Conservation (phyloP, 441 rosid genomes). For the Pelargonium citronellum region DNA sequence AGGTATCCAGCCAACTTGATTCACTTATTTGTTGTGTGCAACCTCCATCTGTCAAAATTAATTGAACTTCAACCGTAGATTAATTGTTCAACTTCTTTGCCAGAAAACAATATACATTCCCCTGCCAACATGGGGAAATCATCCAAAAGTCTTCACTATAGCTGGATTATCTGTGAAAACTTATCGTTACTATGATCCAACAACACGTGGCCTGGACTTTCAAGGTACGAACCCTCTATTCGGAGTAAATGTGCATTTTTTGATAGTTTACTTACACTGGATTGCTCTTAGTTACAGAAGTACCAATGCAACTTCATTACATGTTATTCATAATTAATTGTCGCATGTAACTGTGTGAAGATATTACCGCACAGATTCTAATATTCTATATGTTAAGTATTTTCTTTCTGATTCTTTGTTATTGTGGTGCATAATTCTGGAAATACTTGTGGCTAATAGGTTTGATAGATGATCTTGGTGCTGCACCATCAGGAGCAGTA, state of each 20-base stretch:
- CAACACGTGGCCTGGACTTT: slow-evolving; percentile 25
- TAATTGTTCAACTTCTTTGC: background rate
- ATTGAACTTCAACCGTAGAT: background rate
- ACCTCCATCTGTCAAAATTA: background rate
- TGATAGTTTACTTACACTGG: background rate
- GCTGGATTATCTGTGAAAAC: slow-evolving; percentile 24
- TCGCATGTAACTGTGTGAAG: background rate
- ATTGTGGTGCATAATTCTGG: background rate
- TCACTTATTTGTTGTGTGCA: background rate
- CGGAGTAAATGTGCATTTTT: background rate
- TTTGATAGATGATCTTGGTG: slow-evolving; percentile 24
- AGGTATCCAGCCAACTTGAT: slow-evolving; percentile 16
- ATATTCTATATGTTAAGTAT: background rate
- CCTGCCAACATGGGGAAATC: slow-evolving; percentile 28
- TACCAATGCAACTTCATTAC: background rate
- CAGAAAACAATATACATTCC: slow-evolving; percentile 25
- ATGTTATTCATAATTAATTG: background rate
- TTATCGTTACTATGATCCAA: slow-evolving; percentile 25
- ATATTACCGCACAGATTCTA: background rate
- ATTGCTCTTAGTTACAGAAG: background rate
- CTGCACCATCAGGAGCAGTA: slow-evolving; percentile 26
- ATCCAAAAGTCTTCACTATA: slow-evolving; percentile 21
- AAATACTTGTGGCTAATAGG: slow-evolving; percentile 11
- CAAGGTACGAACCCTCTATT: slow-evolving; percentile 17
- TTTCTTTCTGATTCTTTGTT: background rate